A percentile compares a stretch with the other conserved stretches of the same genome.
phyloP scores from a whole-genome alignment of 805 yeast genomes.

The Tanozyma kutaoensis region DNA sequence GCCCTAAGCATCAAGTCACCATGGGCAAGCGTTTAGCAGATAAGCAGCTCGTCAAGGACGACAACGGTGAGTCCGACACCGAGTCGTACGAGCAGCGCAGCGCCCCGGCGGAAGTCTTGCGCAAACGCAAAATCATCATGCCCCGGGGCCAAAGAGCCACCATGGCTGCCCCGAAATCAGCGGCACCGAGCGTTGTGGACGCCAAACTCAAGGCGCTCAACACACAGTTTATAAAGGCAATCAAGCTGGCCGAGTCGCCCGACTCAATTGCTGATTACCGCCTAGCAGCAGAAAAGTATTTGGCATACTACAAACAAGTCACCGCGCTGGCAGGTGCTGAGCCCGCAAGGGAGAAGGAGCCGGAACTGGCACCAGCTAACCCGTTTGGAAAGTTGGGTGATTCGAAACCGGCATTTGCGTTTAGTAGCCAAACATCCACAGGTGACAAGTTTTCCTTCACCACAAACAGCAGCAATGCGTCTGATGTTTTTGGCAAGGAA shows the following conservation, averaged over 20 bases:
- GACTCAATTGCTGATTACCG: conserved; percentile 45
- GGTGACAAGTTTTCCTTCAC: neutral
- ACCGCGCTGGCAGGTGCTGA: too few species aligned
- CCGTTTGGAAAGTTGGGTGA: too few species aligned
- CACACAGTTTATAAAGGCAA: conserved; percentile 37
- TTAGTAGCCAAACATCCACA: conserved; percentile 18
- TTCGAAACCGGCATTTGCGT: conserved; percentile 24
- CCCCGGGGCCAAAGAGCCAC: conserved; percentile 22
- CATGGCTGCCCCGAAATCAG: neutral
- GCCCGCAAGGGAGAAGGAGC: too few species aligned
- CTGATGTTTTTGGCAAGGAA: neutral
- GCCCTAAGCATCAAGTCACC: too few species aligned
- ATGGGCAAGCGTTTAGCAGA: too few species aligned
- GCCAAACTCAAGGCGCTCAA: conserved; percentile 54
- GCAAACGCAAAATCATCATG: conserved; percentile 60
- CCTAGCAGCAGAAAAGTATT: conserved; percentile 44
- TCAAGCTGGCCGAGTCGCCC: conserved; percentile 24
- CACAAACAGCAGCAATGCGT: neutral
- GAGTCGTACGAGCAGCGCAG: too few species aligned
- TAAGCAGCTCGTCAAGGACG: too few species aligned
- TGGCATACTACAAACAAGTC: conserved; percentile 34
- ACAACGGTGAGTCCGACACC: too few species aligned
- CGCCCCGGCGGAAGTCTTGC: too few species aligned
- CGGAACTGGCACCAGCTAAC: too few species aligned
- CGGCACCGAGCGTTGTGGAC: neutral